Evolutionary conservation across 2,329 filamentous ascomycete species (phyloP), one percentile per base, ranked within the genome.

Genomic region (Aspergillus floridensis): DNA sequence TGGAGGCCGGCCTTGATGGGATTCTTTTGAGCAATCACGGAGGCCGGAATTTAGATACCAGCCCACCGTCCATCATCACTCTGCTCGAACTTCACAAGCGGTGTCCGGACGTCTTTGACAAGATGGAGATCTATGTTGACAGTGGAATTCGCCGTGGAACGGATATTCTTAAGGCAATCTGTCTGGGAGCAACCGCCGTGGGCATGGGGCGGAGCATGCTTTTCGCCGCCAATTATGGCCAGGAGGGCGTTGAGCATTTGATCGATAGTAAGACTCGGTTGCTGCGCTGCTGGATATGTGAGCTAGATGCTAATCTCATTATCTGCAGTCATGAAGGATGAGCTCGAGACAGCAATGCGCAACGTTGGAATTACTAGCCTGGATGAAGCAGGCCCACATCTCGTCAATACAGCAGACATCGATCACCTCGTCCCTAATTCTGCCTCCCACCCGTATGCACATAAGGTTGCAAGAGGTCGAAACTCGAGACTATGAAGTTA

Each of bases 11-110:
- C 0, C 74, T 82, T 51, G 79, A 84, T 59, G 84, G 83, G 1
- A 82, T 86, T 50, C 70, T 85, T 59, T 63, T 87, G 35, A 84
- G 80, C 60, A 87, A 86, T 61, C 84, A 86, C 57, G 84, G 84
- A 19, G 84, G 84, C 3, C 74, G 84, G 29, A 82, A 82, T 1
- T 73, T 84, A 1, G 84, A 86, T 54, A 82, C 80, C 32, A 76
- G 72, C 47, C 81, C 69, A 31, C 79, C 82, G 0, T 78, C 78
- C 0, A 80, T 84, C 6, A 72, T 84, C 19, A 80, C 81, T 0
- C 73, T 85, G 0, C 68, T 85, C 2, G 82, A 85, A 63, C 76
- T 85, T 14, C 80, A 84, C 14, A 77, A 70, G 49, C 72, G 74
- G 10, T 84, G 78, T 56, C 82, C 82, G 0, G 78, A 82, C 59